Evolutionary conservation across 331 rosid species (phyloP), one percentile per base, ranked within the genome.

Genomic region (Ulmus americana): DNA sequence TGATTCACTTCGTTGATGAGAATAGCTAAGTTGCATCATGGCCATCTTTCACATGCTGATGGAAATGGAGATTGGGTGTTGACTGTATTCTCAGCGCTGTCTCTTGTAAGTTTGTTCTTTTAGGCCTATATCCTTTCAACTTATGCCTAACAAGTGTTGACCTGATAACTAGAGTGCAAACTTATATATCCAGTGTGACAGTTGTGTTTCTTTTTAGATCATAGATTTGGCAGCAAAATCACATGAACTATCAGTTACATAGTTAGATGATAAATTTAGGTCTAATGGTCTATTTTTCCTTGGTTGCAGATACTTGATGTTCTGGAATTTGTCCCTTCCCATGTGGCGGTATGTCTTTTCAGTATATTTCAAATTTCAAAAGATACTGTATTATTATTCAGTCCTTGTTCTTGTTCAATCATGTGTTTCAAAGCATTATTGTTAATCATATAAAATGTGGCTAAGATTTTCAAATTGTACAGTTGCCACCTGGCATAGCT

Each of bases 21-120:
- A 74, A 65, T 78, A 91, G 97, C 97, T 46, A 91, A 86, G 73
- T 70, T 92, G 81, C 96, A 92, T 83, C 98, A 89, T 75, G 98
- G 98, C 42, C 77, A 82, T 79, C 84, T 92, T 70, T 60, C 89
- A 67, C 87, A 88, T 65, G 98, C 96, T 6, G 98, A 88, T 79
- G 98, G 98, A 61, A 92, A 92, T 35, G 98, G 95, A 77, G 98
- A 92, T 76, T 92, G 96, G 98, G 98, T 85, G 65, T 74, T 92
- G 44, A 92, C 90, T 13, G 85, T 88, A 70, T 88, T 88, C 72
- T 72, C 96, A 7, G 95, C 98, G 42, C 68, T 92, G 51, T 83
- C 95, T 76, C 95, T 86, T 65, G 97, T 91, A 85, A 81, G 97
- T 67, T 20, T 14, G 39, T 49, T n/a, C 6, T 39, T 48, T 47